Conservation (phyloP, 2,329 filamentous ascomycete genomes). For the Fusarium falciforme region DNA sequence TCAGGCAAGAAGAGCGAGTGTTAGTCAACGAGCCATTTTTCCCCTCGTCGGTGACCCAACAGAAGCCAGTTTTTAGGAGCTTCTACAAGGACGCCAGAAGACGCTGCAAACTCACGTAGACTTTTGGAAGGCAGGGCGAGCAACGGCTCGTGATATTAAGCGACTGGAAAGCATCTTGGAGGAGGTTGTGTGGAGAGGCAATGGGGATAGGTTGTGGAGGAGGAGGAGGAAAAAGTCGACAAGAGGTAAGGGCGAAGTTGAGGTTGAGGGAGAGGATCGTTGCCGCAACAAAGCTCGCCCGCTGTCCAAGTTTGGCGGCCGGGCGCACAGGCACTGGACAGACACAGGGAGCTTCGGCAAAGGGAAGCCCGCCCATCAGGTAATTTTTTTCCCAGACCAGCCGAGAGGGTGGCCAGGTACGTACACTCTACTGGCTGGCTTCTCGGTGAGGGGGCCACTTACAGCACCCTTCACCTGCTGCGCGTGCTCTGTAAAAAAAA, state of each 20-base stretch:
- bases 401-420: constrained; percentile 16
- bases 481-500: constrained; percentile 6
- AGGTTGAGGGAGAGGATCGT: constrained; percentile 40
- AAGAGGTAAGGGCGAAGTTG: constrained; percentile 34
- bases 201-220: constrained; percentile 40
- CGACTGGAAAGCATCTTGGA: constrained; percentile 69
- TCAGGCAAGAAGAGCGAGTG: constrained; percentile 11
- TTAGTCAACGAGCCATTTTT: constrained; percentile 42
- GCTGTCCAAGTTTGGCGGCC: constrained; percentile 35
- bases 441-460: constrained; percentile 19
- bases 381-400: constrained; percentile 38
- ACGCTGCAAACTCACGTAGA: constrained; percentile 59
- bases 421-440: constrained; percentile 17
- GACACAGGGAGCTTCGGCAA: constrained; percentile 43
- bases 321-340: constrained; percentile 19
- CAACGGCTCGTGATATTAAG: constrained; percentile 69
- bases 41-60: constrained; percentile 9
- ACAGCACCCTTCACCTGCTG: constrained; percentile 25
- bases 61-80: constrained; percentile 28
- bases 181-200: constrained; percentile 43
- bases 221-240: constrained; percentile 37
- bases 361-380: constrained; percentile 37
- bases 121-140: constrained; percentile 66
- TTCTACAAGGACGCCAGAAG: constrained; percentile 12
- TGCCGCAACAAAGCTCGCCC: constrained; percentile 40